Percentiles rank a stretch among this genome's conserved stretches.
Evolutionary conservation across 1,284 basidiomycete genomes (phyloP).

Genomic region (Leccinum griseonigrum): DNA sequence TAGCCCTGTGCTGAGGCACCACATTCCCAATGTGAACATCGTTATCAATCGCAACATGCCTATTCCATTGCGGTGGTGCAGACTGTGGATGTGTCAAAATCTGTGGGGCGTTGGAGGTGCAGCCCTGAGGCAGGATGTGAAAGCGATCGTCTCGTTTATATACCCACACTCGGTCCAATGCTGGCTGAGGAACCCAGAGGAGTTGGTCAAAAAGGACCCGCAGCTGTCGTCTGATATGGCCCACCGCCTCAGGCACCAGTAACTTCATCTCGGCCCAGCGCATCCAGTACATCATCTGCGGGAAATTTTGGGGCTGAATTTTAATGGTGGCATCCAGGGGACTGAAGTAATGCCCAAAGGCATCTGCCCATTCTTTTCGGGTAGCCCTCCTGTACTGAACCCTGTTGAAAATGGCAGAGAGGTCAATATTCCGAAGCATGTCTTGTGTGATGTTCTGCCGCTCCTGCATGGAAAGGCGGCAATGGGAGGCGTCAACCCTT

Average conservation of each 20-base stretch:
- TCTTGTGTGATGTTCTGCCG: not conserved
- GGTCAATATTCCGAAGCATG: not conserved
- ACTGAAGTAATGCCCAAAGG: conserved; percentile 3
- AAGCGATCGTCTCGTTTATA: conserved; percentile 4
- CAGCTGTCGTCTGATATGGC: not conserved
- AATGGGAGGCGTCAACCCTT: conserved; percentile 4
- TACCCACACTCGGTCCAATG: conserved; percentile 2
- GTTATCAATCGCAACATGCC: not conserved
- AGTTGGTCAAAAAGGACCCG: conserved; percentile 6
- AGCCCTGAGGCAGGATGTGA: not conserved
- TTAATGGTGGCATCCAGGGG: not conserved
- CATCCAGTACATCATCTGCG: conserved; percentile 5
- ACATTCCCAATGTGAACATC: not conserved
- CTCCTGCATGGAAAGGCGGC: not conserved
- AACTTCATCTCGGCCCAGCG: conserved; percentile 5
- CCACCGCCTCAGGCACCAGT: not conserved
- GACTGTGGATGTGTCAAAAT: not conserved
- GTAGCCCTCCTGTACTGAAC: conserved; percentile 3
- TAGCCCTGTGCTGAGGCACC: not conserved
- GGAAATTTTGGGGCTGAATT: conserved; percentile 5
- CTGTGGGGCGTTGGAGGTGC: not conserved
- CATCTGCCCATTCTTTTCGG: not conserved
- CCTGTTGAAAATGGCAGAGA: not conserved
- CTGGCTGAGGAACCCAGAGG: conserved; percentile 6
- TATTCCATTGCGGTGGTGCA: not conserved